These are phyloP conservation scores for Penicillium psychrosexuale DNA, from an alignment of 2,329 filamentous ascomycete genomes.

Conservation along the genomic window DNA sequence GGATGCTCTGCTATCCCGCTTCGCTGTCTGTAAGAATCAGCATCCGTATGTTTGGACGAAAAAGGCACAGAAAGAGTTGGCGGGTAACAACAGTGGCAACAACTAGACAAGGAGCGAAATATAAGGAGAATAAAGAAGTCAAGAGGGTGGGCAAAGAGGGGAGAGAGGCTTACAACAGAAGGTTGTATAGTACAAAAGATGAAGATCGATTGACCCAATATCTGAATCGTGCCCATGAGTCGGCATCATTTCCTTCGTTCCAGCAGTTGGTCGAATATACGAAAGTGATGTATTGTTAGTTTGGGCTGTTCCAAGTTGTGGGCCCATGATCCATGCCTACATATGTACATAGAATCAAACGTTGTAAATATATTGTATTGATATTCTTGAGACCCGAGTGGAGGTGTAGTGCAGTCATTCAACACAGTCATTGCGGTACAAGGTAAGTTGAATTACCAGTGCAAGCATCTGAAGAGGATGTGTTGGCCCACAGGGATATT, in stretches of 20 bases:
- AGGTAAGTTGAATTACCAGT: not conserved
- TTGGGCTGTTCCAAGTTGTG: not conserved
- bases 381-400: not conserved
- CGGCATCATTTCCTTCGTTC: not conserved
- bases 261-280: not conserved
- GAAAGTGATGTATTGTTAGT: not conserved
- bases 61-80: not conserved
- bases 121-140: not conserved
- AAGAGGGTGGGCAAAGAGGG: not conserved
- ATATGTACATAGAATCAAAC: not conserved
- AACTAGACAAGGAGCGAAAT: not conserved
- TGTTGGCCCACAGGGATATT: not conserved
- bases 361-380: not conserved
- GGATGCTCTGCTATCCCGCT: slow-evolving; percentile 56
- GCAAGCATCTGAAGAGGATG: not conserved
- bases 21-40: slow-evolving; percentile 39
- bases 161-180: not conserved
- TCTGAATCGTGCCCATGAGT: not conserved
- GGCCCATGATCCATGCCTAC: not conserved
- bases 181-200: not conserved
- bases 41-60: slow-evolving; percentile 11
- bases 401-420: not conserved
- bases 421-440: not conserved
- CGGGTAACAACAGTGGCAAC: not conserved
- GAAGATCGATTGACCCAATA: not conserved